Evolutionary conservation across 768 basidiomycete species (phyloP).

Genomic region (Naganishia onofrii): DNA sequence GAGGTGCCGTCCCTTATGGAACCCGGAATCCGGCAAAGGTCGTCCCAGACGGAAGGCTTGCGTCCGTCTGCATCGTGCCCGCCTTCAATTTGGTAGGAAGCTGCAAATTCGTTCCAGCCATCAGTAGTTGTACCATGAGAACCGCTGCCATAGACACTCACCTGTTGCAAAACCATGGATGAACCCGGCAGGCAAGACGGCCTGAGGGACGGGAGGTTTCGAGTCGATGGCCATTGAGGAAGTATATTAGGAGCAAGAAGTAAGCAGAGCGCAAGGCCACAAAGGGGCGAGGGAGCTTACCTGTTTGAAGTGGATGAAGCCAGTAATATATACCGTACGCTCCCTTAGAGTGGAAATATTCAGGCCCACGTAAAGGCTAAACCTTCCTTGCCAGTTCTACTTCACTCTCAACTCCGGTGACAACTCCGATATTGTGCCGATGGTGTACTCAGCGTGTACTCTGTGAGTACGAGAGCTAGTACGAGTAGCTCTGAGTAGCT

Average conservation of each 20-base stretch:
- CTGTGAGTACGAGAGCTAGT: too few species aligned
- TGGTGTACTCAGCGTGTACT: too few species aligned
- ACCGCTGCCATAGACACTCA: not conserved
- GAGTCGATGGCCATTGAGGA: conserved; percentile 9
- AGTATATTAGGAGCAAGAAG: not conserved
- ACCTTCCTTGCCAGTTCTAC: too few species aligned
- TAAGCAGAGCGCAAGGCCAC: too few species aligned
- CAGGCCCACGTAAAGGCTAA: too few species aligned
- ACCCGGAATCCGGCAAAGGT: conserved; percentile 64
- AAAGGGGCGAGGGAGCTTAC: not conserved
- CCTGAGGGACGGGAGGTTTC: conserved; percentile 28
- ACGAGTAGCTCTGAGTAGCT: too few species aligned
- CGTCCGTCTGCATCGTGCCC: conserved; percentile 26
- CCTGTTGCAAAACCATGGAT: conserved; percentile 32
- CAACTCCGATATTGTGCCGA: too few species aligned
- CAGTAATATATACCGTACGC: too few species aligned
- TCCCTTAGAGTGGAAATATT: too few species aligned
- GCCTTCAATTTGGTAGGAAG: conserved; percentile 32
- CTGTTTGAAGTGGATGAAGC: too few species aligned
- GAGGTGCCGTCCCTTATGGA: conserved; percentile 67
- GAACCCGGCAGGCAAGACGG: conserved; percentile 25
- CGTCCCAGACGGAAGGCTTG: conserved; percentile 62
- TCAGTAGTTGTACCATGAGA: not conserved
- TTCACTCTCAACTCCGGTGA: too few species aligned
- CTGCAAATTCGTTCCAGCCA: not conserved